phyloP scores from a whole-genome alignment of 768 basidiomycete genomes.

The Psilocybe azurescens region DNA sequence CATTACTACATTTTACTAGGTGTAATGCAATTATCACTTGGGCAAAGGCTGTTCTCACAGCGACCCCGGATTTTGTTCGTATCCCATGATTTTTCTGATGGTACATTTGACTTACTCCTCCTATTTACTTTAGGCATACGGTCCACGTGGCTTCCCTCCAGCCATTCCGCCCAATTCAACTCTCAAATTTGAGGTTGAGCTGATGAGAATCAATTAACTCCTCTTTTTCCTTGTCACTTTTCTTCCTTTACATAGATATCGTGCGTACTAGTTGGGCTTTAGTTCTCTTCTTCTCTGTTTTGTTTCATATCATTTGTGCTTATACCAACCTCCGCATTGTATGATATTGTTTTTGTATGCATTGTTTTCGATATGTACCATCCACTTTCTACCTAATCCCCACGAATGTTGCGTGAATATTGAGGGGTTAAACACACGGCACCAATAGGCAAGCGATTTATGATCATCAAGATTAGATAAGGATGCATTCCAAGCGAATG shows the following conservation, averaged over 20 bases:
- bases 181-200: slow-evolving; percentile 84
- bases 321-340: slow-evolving; percentile 31
- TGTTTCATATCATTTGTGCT: slow-evolving; percentile 25
- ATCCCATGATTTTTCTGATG: slow-evolving; percentile 11
- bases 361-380: slow-evolving; percentile 3
- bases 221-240: not conserved
- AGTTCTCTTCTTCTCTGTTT: slow-evolving; percentile 15
- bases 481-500: not conserved
- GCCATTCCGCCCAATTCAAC: slow-evolving; percentile 79
- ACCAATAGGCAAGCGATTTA: not conserved
- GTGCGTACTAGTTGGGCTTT: slow-evolving; percentile 11
- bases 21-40: slow-evolving; percentile 79
- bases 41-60: slow-evolving; percentile 69
- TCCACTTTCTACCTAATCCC: slow-evolving; percentile 5
- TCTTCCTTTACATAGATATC: not conserved
- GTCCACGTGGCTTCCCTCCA: slow-evolving; percentile 74
- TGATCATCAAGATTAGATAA: slow-evolving; percentile 22
- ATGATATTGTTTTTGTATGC: slow-evolving; percentile 29
- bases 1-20: slow-evolving; percentile 44
- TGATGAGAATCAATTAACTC: slow-evolving; percentile 65
- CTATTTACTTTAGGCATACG: slow-evolving; percentile 61
- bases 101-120: slow-evolving; percentile 4
- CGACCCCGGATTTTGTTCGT: slow-evolving; percentile 79
- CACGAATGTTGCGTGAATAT: not conserved
- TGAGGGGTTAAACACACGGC: not conserved